These are phyloP conservation scores for Phytopythium cucurbitacearum DNA, from an alignment of 352 stramenopile genomes.

Conservation along the genomic window DNA sequence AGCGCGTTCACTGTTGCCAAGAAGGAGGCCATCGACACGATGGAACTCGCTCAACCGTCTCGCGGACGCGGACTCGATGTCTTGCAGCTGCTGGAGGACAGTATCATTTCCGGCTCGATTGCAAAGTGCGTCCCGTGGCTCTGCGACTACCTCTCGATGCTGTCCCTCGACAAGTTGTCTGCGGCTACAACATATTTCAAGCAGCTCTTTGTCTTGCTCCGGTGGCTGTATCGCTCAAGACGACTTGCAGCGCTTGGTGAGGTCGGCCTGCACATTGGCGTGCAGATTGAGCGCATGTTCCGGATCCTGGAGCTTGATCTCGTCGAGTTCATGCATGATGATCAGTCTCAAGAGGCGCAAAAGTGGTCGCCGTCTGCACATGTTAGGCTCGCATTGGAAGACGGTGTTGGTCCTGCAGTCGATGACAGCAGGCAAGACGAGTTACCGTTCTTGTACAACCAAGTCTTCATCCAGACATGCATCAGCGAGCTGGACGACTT, in stretches of 20 bases:
- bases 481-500: slow-evolving; percentile 54
- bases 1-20: slow-evolving; percentile 44
- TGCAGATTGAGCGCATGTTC: slow-evolving; percentile 67
- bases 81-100: slow-evolving; percentile 34
- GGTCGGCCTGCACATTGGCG: slow-evolving; percentile 43
- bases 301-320: slow-evolving; percentile 30
- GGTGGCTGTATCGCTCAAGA: slow-evolving; percentile 37
- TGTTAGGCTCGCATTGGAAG: slow-evolving; percentile 12
- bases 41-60: slow-evolving; percentile 24
- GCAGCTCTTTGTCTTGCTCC: slow-evolving; percentile 36
- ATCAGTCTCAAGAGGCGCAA: slow-evolving; percentile 7
- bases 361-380: slow-evolving; percentile 12
- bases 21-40: slow-evolving; percentile 40
- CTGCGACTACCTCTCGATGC: slow-evolving; percentile 60
- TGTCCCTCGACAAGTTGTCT: slow-evolving; percentile 47
- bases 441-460: slow-evolving; percentile 61
- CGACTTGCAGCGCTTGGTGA: slow-evolving; percentile 41
- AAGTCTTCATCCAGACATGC: slow-evolving; percentile 64
- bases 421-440: slow-evolving; percentile 25
- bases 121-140: slow-evolving; percentile 65
- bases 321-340: slow-evolving; percentile 8
- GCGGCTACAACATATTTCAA: slow-evolving; percentile 44
- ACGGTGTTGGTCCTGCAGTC: slow-evolving; percentile 1
- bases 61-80: slow-evolving; percentile 21
- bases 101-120: slow-evolving; percentile 28